Percentiles rank a stretch among this genome's conserved stretches.
phyloP scores from a whole-genome alignment of 345 rosid genomes.

The Linum lewisii region DNA sequence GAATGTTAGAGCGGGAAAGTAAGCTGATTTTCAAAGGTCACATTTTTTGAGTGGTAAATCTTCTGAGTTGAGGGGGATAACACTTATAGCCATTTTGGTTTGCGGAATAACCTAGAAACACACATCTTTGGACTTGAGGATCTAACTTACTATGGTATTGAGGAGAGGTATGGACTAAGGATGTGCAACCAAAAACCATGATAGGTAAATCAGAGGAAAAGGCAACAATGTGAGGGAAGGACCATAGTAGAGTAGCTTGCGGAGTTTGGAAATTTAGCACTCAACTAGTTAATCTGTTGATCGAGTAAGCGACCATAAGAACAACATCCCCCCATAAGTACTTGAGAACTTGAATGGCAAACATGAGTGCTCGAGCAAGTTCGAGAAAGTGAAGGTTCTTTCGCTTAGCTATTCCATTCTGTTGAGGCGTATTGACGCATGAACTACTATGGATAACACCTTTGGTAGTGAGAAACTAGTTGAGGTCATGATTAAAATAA shows the following conservation, averaged over 20 bases:
- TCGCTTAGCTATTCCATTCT: background rate
- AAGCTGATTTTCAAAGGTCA: background rate
- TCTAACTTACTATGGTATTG: too few relatives aligned
- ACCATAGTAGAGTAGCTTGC: background rate
- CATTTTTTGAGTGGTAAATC: background rate
- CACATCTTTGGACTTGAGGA: too few relatives aligned
- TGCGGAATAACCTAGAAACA: too few relatives aligned
- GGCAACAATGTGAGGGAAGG: background rate
- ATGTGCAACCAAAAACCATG: too few relatives aligned
- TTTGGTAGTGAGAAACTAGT: background rate
- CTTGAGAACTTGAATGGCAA: background rate
- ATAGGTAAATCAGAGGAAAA: background rate
- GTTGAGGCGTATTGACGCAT: background rate
- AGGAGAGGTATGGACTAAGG: background rate
- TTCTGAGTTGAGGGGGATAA: background rate
- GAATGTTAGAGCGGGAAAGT: background rate
- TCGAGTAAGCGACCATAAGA: background rate
- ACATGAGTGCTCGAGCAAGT: background rate
- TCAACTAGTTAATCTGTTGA: background rate
- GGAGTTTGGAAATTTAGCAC: background rate
- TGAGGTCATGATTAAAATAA: background rate
- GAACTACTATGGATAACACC: background rate
- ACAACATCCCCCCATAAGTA: background rate
- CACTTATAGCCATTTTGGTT: background rate
- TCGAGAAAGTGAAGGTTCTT: background rate